Evolutionary conservation across 371 early-diverging fungal species (phyloP).

Genomic region (Dinochytrium kinnereticum): DNA sequence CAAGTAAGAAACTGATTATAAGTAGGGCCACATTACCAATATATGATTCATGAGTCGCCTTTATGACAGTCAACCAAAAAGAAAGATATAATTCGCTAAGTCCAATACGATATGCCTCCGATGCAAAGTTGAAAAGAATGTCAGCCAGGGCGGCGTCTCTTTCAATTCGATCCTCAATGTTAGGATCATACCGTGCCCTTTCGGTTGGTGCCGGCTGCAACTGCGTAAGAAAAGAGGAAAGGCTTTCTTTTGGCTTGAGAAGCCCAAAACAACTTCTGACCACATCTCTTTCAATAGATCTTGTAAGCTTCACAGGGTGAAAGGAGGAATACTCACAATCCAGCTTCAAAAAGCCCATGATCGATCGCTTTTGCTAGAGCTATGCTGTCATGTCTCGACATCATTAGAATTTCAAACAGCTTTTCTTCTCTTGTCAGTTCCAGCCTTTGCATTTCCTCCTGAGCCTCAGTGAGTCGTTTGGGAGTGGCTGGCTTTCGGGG

Average conservation of each 20-base stretch:
- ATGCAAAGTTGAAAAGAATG: neutral
- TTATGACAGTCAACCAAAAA: slow-evolving; percentile 20
- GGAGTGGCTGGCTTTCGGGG: neutral
- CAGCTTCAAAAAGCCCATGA: neutral
- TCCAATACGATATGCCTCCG: slow-evolving; percentile 5
- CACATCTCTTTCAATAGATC: slow-evolving; percentile 9
- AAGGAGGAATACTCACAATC: neutral
- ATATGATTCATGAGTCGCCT: slow-evolving; percentile 1
- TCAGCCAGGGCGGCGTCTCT: slow-evolving; percentile 20
- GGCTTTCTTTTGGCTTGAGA: neutral
- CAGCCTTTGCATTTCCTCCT: neutral
- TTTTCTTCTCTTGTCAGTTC: neutral
- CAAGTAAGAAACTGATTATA: too few species aligned
- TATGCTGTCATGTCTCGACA: neutral
- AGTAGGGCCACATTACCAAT: slow-evolving; percentile 1
- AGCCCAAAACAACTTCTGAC: neutral
- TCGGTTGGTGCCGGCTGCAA: neutral
- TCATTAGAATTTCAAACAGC: neutral
- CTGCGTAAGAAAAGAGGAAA: neutral
- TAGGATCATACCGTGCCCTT: slow-evolving; percentile 1
- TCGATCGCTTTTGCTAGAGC: neutral
- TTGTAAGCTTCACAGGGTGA: neutral
- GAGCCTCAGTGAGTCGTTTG: neutral
- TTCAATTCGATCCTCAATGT: slow-evolving; percentile 8
- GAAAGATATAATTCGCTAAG: neutral